Base-by-base conservation (phyloP, 164 flowering plant species). In the Chloranthus sessilifolius region DNA sequence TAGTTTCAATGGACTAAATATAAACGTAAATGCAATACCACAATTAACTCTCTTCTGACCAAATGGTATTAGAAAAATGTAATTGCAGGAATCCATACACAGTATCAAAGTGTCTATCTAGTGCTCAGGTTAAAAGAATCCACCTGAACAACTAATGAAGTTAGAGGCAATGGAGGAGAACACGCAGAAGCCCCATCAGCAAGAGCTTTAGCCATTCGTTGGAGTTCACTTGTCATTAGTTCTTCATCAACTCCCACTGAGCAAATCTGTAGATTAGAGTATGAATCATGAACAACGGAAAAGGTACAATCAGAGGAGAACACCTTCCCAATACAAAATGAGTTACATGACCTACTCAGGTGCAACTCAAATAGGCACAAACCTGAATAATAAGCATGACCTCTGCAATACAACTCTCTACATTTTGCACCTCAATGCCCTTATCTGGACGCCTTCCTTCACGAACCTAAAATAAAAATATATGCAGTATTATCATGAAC, bases 341-440 rank as follows among this genome's bases (percentile, higher is more conserved):
- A 17, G 8, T n/a, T 19, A 39, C 7, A 39, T n/a, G n/a, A n/a
- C n/a, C n/a, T n/a, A 4, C 19, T 17, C 40, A 21, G 42, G 42
- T 6, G 9, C 3, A 42, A 29, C 28, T n/a, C 33, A 12, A 3
- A 19, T 45, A 45, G 36, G 8, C 7, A 61, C 33, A 33, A 46
- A 92, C 96, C 95, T 92, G 99, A 65, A 88, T 76, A 17, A 92
- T 81, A 50, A 92, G 83, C 95, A 92, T 59, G 73, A 86, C 89
- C 63, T 92, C 99, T 14, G 86, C 69, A 49, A 81, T 65, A 48
- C 38, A 65, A 24, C 62, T 30, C 54, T 70, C 82, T 30, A 33
- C 16, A 68, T 59, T 62, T 58, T 68, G 77, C 66, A 31, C 54
- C 45, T 72, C 74, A 48, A 39, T 23, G 5, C 46, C 42, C 28